Base-by-base conservation (phyloP, 2,329 filamentous ascomycete genomes). In the Aspergillus jensenii region DNA sequence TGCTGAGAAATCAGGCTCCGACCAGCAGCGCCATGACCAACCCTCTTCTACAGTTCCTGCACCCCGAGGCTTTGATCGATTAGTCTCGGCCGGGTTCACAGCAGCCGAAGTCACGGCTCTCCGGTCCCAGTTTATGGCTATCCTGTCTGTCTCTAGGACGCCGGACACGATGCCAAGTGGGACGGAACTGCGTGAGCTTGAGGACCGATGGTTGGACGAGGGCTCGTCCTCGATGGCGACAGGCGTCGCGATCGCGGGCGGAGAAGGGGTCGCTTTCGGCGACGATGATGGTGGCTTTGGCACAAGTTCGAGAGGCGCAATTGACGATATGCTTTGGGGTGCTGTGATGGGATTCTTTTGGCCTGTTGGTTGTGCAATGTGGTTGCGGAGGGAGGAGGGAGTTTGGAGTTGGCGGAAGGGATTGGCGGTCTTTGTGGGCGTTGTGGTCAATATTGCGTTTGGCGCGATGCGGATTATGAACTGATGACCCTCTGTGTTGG, bases 341-440 rank as follows among this genome's bases (percentile, higher is more conserved):
- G 91, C 95, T 74, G 79, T 96, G 59, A 90, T 95, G 68, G 95
- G 95, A 0, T 99, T 98, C 79, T 90, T 99, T 73, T 98, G 93
- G 86, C 95, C 95, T 4, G 75, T 98, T 9, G 93, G 91, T 0
- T 92, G 90, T 67, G 79, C 93, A 56, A 87, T 89, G 52, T 97
- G 93, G 91, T 79, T 96, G 50, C 83, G 93, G 63, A 82, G 93
- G 59, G 91, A 96, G 74, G 90, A 95, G 58, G 92, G 90, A 1
- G 87, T 98, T 59, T 96, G 92, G 86, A 90, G 87, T 60, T 86
- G 89, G 69, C 82, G 93, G 68, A 90, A 91, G 80, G 88, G 92
- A 72, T 85, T 96, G 67, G 93, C 93, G 65, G 91, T 98, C 15
- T 86, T 90, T 52, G 88, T 92, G 45, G 95, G 95, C 0, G 86